A percentile compares a stretch with the other conserved stretches of the same genome.
Evolutionary conservation across 2,329 filamentous ascomycete species (phyloP).

Genomic region (Falciphora oryzae): DNA sequence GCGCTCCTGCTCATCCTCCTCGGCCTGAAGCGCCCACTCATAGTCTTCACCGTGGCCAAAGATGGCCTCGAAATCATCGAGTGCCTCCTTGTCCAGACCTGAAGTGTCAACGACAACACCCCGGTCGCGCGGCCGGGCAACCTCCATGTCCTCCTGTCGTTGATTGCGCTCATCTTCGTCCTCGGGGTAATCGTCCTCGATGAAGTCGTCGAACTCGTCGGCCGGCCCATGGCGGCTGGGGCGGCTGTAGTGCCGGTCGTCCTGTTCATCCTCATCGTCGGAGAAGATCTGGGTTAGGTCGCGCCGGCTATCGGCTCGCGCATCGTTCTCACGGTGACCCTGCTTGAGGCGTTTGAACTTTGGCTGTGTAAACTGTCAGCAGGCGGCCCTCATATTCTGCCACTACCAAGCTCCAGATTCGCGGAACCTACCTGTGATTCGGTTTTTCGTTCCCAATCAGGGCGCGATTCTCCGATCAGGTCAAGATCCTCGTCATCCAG

Average conservation of each 20-base stretch:
- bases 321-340: constrained; percentile 71
- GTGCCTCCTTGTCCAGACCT: constrained; percentile 82
- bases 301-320: constrained; percentile 57
- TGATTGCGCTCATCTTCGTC: constrained; percentile 74
- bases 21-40: constrained; percentile 84
- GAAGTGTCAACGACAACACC: constrained; percentile 70
- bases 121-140: constrained; percentile 71
- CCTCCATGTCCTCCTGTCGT: constrained; percentile 79
- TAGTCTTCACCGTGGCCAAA: constrained; percentile 97
- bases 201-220: constrained; percentile 91
- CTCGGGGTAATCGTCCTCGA: constrained; percentile 89
- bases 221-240: constrained; percentile 53
- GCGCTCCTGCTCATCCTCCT: constrained; percentile 78
- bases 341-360: constrained; percentile 97
- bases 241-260: constrained; percentile 43
- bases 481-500: constrained; percentile 96
- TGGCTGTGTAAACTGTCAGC: constrained; percentile 42
- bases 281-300: constrained; percentile 92
- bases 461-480: constrained; percentile 79
- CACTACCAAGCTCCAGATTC: not conserved
- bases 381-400: not conserved
- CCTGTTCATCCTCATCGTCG: constrained; percentile 79
- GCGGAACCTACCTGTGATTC: constrained; percentile 58
- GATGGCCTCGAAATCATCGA: constrained; percentile 94
- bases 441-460: constrained; percentile 61